Evolutionary conservation across 2,329 filamentous ascomycete species (phyloP).

Genomic region (Aspergillus niger): DNA sequence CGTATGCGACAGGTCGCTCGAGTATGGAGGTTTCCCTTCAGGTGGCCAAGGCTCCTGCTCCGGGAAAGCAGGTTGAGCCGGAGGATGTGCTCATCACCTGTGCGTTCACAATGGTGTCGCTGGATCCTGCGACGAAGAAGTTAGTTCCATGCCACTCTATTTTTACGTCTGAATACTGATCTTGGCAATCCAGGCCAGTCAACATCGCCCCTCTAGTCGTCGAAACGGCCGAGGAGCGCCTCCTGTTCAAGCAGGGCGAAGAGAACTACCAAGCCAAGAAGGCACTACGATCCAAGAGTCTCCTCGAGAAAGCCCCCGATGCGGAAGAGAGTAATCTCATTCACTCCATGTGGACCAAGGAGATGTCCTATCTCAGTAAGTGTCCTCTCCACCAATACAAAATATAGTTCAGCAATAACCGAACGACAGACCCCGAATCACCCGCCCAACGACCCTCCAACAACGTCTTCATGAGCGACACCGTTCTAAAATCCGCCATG

Average conservation of each 20-base stretch:
- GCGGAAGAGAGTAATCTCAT: conserved; percentile 71
- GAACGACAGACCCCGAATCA: conserved; percentile 54
- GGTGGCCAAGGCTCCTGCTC: conserved; percentile 66
- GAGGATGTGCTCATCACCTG: conserved; percentile 70
- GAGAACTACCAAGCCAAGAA: conserved; percentile 69
- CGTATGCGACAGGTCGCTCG: conserved; percentile 71
- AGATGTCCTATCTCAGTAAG: conserved; percentile 63
- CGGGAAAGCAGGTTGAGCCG: conserved; percentile 57
- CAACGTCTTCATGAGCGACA: conserved; percentile 63
- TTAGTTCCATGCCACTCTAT: conserved; percentile 29
- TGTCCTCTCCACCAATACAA: background rate
- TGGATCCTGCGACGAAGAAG: conserved; percentile 69
- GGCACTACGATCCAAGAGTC: conserved; percentile 59
- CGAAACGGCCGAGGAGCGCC: conserved; percentile 66
- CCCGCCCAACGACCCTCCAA: conserved; percentile 58
- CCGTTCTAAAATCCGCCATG: conserved; percentile 64
- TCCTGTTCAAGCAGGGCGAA: conserved; percentile 64
- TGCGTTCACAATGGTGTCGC: conserved; percentile 75
- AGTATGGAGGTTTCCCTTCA: conserved; percentile 75
- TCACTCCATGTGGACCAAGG: conserved; percentile 71
- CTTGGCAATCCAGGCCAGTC: conserved; percentile 52
- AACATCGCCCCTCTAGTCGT: conserved; percentile 62
- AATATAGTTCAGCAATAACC: background rate
- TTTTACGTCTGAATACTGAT: conserved; percentile 7
- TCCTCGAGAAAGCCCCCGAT: conserved; percentile 69